phyloP scores from a whole-genome alignment of 2,329 filamentous ascomycete species.

The Trichoderma lentiforme region DNA sequence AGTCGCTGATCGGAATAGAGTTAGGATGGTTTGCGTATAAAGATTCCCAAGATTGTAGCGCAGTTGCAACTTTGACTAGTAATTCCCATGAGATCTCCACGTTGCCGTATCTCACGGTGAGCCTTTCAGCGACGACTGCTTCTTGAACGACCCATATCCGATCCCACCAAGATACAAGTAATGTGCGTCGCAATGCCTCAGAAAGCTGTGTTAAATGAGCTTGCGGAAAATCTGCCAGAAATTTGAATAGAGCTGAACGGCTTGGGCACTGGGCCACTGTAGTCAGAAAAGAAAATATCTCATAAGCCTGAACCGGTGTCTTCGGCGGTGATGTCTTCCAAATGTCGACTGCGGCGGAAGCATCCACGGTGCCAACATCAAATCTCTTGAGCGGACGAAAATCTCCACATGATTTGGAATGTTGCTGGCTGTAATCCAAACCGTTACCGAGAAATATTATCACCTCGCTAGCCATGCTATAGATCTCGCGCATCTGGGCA shows the following conservation, averaged over 20 bases:
- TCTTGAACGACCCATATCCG: neutral
- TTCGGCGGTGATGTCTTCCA: neutral
- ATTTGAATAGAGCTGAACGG: neutral
- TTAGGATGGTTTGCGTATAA: neutral
- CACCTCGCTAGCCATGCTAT: neutral
- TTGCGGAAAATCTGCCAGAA: neutral
- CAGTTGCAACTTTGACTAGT: neutral
- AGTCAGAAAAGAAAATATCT: neutral
- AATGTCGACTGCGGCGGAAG: neutral
- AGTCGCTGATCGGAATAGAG: neutral
- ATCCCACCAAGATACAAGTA: neutral
- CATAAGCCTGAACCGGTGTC: neutral
- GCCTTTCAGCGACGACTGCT: neutral
- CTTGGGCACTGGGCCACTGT: accelerated
- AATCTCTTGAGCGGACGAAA: neutral
- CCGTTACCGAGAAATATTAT: neutral
- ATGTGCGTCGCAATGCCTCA: neutral
- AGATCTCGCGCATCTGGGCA: neutral
- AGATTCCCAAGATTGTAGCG: neutral
- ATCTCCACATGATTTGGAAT: neutral
- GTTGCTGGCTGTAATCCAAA: neutral
- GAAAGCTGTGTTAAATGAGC: neutral
- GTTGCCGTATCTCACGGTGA: neutral
- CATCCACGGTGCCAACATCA: neutral
- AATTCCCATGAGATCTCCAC: neutral